These are phyloP conservation scores for Ceratocystis diversiconidia DNA, from an alignment of 2,329 filamentous ascomycete species.

Conservation along the genomic window DNA sequence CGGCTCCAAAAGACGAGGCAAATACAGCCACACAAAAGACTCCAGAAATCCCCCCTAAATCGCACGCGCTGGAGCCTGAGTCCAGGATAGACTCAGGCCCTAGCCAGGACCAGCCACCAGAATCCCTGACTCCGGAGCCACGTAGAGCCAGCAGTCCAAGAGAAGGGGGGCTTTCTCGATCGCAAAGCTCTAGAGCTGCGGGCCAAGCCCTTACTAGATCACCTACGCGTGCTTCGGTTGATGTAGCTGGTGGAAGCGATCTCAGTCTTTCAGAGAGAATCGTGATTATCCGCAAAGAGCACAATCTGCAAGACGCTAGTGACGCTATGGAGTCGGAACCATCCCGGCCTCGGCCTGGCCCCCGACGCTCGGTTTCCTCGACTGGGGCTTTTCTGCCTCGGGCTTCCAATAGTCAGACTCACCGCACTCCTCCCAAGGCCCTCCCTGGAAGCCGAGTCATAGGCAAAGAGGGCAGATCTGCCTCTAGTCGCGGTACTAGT, in stretches of 20 bases:
- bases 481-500: background rate
- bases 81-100: background rate
- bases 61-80: background rate
- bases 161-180: background rate
- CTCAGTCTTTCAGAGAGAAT: slow-evolving; percentile 17
- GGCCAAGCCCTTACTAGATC: slow-evolving; percentile 5
- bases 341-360: slow-evolving; percentile 26
- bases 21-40: background rate
- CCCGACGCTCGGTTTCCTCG: slow-evolving; percentile 5
- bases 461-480: background rate
- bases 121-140: slow-evolving; percentile 3
- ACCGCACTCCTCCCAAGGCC: slow-evolving; percentile 10
- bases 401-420: background rate
- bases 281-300: slow-evolving; percentile 25
- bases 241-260: slow-evolving; percentile 6
- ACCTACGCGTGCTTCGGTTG: background rate
- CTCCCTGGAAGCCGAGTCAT: background rate
- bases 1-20: background rate
- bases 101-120: background rate
- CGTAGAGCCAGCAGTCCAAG: slow-evolving; percentile 13
- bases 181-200: slow-evolving; percentile 9
- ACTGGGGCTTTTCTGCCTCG: slow-evolving; percentile 3
- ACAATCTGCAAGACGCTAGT: slow-evolving; percentile 23
- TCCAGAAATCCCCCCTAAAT: slow-evolving; percentile 2
- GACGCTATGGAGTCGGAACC: slow-evolving; percentile 36